A percentile compares a stretch with the other conserved stretches of the same genome.
Evolutionary conservation across 2,329 filamentous ascomycete genomes (phyloP).

Genomic region (Emmonsia crescens): DNA sequence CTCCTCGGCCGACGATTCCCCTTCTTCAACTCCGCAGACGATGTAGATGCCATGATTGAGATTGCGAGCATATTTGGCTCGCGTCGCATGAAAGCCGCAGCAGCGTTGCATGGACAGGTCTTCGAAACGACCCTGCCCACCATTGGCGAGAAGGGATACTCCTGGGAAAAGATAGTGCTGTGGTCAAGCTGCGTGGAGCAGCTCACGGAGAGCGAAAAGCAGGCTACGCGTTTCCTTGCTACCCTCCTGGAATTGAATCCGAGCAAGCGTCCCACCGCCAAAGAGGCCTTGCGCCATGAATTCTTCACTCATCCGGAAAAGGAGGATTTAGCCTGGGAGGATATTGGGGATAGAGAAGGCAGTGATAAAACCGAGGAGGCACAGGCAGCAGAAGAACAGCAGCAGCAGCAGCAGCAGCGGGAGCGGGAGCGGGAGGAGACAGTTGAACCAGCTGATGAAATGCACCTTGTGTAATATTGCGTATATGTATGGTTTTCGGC

Average conservation of each 20-base stretch:
- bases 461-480: slow-evolving; percentile 9
- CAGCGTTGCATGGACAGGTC: slow-evolving; percentile 75
- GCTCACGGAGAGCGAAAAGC: slow-evolving; percentile 37
- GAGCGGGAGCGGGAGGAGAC: slow-evolving; percentile 3
- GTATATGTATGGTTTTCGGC: neutral
- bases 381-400: neutral
- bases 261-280: slow-evolving; percentile 31
- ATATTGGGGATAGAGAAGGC: neutral
- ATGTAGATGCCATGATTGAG: slow-evolving; percentile 94
- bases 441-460: slow-evolving; percentile 9
- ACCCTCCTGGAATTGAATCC: slow-evolving; percentile 37
- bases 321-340: slow-evolving; percentile 16
- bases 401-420: neutral
- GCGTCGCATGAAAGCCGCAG: slow-evolving; percentile 71
- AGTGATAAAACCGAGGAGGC: neutral
- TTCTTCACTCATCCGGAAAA: slow-evolving; percentile 33
- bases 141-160: slow-evolving; percentile 73
- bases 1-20: slow-evolving; percentile 86
- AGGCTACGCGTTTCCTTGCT: slow-evolving; percentile 34
- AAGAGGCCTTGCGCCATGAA: slow-evolving; percentile 34
- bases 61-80: slow-evolving; percentile 90
- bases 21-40: slow-evolving; percentile 98
- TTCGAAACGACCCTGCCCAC: slow-evolving; percentile 91
- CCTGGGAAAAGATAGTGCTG: slow-evolving; percentile 82
- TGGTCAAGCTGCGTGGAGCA: slow-evolving; percentile 79